A percentile compares a stretch with the other conserved stretches of the same genome.
phyloP scores from a whole-genome alignment of 805 yeast genomes.

The Candida takata region DNA sequence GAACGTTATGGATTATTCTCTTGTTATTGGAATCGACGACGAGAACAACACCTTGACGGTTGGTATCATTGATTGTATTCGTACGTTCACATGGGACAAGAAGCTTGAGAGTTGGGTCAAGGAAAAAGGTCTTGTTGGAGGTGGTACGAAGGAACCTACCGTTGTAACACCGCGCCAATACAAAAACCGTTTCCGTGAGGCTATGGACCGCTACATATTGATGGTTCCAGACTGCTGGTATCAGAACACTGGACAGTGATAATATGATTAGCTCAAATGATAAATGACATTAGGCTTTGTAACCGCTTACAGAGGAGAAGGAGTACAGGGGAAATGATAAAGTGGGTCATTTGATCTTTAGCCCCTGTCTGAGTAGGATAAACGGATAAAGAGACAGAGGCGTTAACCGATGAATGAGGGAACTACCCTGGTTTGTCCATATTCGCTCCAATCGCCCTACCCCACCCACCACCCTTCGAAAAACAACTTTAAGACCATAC shows the following conservation, averaged over 20 bases:
- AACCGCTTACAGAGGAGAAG: too few relatives aligned
- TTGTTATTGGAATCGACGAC: conserved; percentile 85
- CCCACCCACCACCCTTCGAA: too few relatives aligned
- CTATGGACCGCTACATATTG: conserved; percentile 91
- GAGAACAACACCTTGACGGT: conserved; percentile 67
- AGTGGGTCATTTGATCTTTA: too few relatives aligned
- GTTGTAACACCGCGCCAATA: conserved; percentile 96
- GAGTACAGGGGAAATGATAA: too few relatives aligned
- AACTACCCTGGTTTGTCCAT: too few relatives aligned
- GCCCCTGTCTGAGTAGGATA: too few relatives aligned
- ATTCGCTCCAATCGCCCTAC: too few relatives aligned
- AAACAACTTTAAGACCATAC: too few relatives aligned
- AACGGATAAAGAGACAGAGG: too few relatives aligned
- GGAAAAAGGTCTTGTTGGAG: conserved; percentile 84
- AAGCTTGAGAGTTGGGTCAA: conserved; percentile 98
- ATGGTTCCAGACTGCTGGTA: conserved; percentile 81
- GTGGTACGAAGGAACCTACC: conserved; percentile 89
- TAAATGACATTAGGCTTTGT: too few relatives aligned
- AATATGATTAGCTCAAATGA: too few relatives aligned
- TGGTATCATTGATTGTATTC: conserved; percentile 88
- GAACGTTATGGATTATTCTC: conserved; percentile 98
- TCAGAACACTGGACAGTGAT: conserved; percentile 20
- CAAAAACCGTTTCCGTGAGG: conserved; percentile 88
- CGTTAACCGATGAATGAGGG: too few relatives aligned
- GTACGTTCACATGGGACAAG: conserved; percentile 98